Percentiles rank a stretch among this genome's conserved stretches.
These are phyloP conservation scores for Trichoderma atroviride DNA, from an alignment of 2,329 filamentous ascomycete species.

Conservation along the genomic window DNA sequence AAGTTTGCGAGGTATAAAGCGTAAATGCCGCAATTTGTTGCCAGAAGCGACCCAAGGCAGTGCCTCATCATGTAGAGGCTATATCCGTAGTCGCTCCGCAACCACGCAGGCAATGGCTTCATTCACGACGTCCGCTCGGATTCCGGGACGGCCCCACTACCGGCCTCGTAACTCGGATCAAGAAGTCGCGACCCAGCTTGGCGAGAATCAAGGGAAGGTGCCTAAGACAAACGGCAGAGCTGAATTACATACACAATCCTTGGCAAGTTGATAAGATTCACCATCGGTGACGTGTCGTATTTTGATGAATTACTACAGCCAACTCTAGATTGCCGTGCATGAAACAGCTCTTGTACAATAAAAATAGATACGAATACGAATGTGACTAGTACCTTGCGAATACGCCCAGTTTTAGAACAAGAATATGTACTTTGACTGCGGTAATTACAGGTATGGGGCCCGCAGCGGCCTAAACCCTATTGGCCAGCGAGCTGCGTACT, in stretches of 20 bases:
- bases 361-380: not conserved
- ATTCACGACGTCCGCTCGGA: constrained; percentile 2
- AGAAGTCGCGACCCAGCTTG: not conserved
- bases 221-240: not conserved
- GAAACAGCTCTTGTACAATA: not conserved
- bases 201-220: not conserved
- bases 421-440: not conserved
- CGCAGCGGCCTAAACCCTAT: not conserved
- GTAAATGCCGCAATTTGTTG: not conserved
- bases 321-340: not conserved
- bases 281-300: constrained; percentile 3
- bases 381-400: not conserved
- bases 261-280: not conserved
- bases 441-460: not conserved
- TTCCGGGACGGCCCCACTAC: constrained; percentile 20
- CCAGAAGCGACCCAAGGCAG: not conserved
- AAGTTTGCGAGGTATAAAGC: not conserved
- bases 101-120: not conserved
- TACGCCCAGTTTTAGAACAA: not conserved
- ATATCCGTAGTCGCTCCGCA: not conserved
- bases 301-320: not conserved
- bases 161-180: not conserved
- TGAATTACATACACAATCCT: not conserved
- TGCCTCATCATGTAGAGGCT: not conserved
- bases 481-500: not conserved